Evolutionary conservation across 805 yeast genomes (phyloP).

Genomic region (Lachancea dasiensis): DNA sequence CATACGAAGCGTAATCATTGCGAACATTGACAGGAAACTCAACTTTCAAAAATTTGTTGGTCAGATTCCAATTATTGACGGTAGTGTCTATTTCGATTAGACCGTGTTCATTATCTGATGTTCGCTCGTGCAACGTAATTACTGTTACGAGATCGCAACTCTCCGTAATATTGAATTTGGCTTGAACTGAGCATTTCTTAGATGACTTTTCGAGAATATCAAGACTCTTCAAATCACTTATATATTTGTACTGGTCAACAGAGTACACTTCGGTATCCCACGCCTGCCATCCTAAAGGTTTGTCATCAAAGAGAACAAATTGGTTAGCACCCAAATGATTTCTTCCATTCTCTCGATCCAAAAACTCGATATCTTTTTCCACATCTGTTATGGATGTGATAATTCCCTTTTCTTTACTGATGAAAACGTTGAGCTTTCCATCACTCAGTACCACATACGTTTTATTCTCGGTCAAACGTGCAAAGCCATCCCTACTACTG

Average conservation of each 20-base stretch:
- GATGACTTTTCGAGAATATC: slow-evolving; percentile 39
- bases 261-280: slow-evolving; percentile 97
- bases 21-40: slow-evolving; percentile 88
- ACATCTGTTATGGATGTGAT: slow-evolving; percentile 61
- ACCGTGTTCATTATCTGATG: slow-evolving; percentile 38
- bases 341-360: slow-evolving; percentile 50
- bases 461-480: no score
- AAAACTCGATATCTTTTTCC: slow-evolving; percentile 52
- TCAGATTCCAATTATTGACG: slow-evolving; percentile 79
- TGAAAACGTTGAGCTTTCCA: slow-evolving; percentile 49
- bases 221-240: slow-evolving; percentile 32
- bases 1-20: slow-evolving; percentile 76
- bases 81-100: slow-evolving; percentile 47
- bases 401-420: slow-evolving; percentile 51
- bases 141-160: slow-evolving; percentile 56
- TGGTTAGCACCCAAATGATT: slow-evolving; percentile 71
- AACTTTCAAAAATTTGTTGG: slow-evolving; percentile 82
- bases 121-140: slow-evolving; percentile 50
- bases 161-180: slow-evolving; percentile 53
- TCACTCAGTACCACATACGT: slow-evolving; percentile 50
- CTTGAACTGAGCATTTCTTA: slow-evolving; percentile 55
- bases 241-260: slow-evolving; percentile 58
- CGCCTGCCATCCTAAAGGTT: slow-evolving; percentile 87
- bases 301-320: slow-evolving; percentile 77
- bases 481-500: no score